phyloP scores from a whole-genome alignment of 345 rosid genomes.

The Sonneratia caseolaris region DNA sequence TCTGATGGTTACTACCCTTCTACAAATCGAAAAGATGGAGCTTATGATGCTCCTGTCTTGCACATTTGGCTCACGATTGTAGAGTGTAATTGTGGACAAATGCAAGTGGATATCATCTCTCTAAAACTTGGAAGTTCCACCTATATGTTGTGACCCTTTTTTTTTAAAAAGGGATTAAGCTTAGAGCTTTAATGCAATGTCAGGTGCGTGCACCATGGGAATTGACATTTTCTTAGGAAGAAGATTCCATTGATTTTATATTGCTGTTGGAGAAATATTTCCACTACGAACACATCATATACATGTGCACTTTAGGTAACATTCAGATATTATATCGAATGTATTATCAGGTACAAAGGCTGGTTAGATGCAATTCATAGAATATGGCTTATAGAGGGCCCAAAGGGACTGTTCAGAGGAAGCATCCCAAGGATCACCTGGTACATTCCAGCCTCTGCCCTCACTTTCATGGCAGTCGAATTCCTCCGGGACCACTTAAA shows the following conservation, averaged over 20 bases:
- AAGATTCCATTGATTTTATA: neutral
- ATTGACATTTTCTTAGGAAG: neutral
- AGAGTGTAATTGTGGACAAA: neutral
- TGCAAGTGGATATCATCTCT: neutral
- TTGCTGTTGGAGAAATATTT: neutral
- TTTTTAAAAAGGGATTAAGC: too few relatives aligned
- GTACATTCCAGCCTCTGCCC: slow-evolving; percentile 94
- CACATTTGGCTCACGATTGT: neutral
- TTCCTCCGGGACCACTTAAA: slow-evolving; percentile 69
- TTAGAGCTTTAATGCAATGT: too few relatives aligned
- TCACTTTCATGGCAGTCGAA: slow-evolving; percentile 95
- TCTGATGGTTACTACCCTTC: neutral
- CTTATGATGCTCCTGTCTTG: neutral
- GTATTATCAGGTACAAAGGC: slow-evolving; percentile 49
- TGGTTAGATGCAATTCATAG: slow-evolving; percentile 67
- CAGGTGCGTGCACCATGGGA: too few relatives aligned
- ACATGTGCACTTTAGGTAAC: neutral
- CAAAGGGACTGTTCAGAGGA: slow-evolving; percentile 69
- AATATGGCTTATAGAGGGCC: slow-evolving; percentile 66
- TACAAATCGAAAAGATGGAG: neutral
- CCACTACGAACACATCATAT: neutral
- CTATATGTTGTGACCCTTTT: neutral
- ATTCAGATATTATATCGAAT: neutral
- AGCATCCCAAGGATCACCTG: slow-evolving; percentile 86
- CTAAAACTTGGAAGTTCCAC: neutral